Percentiles rank a stretch among this genome's conserved stretches.
Evolutionary conservation across 176 grass and related monocot genomes (phyloP).

Genomic region (Eleusine coracana): DNA sequence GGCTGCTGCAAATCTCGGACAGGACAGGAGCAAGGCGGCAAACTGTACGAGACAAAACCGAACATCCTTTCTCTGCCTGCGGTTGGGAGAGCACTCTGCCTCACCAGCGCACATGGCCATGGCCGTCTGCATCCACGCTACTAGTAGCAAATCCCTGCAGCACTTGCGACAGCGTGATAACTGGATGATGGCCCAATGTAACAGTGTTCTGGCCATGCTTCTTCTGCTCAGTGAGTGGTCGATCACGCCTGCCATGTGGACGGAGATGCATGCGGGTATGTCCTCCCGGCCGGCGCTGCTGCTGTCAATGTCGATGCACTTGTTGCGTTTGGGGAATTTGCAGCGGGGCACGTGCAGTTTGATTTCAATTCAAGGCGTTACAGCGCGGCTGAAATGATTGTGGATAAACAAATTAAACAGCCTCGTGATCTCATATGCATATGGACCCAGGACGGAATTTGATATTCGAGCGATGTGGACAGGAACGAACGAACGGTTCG

Average conservation of each 20-base stretch:
- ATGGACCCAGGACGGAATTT: no score
- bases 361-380: no score
- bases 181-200: not conserved
- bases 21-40: not conserved
- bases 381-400: no score
- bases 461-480: no score
- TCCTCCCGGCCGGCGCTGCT: not conserved
- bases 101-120: not conserved
- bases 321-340: not conserved
- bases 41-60: not conserved
- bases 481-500: no score
- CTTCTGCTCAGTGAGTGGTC: not conserved
- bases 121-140: not conserved
- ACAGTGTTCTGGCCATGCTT: not conserved
- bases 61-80: conserved; percentile 26
- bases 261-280: not conserved
- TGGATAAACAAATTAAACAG: no score
- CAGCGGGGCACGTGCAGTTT: not conserved
- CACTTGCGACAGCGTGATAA: not conserved
- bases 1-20: not conserved
- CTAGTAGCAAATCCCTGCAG: not conserved
- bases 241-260: not conserved
- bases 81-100: conserved; percentile 20
- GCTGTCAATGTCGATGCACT: conserved; percentile 1
- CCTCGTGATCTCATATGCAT: no score